Evolutionary conservation across 495 filamentous ascomycete genomes (phyloP).

Genomic region (Chaetomium fimeti): DNA sequence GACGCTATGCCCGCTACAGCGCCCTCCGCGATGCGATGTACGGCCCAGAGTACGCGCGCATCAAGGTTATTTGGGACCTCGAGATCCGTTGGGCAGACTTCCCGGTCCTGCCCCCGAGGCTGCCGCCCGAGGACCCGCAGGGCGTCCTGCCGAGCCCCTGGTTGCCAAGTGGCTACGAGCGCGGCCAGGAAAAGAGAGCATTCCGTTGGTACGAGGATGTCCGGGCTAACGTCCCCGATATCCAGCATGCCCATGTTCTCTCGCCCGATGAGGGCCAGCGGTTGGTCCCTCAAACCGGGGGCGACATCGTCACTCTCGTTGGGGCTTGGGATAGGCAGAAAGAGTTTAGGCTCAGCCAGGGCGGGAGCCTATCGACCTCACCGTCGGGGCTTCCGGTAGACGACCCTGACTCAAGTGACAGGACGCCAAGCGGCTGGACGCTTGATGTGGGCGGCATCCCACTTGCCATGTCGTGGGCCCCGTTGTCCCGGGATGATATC

Average conservation of each 20-base stretch:
- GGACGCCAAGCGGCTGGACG: constrained; percentile 40
- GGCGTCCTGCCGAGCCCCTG: constrained; percentile 43
- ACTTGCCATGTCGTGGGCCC: constrained; percentile 47
- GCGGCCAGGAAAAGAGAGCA: constrained; percentile 31
- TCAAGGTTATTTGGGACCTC: constrained; percentile 42
- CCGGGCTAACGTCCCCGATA: constrained; percentile 18
- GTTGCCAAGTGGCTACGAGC: constrained; percentile 38
- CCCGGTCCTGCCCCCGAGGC: constrained; percentile 41
- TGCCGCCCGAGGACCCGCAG: constrained; percentile 26
- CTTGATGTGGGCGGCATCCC: constrained; percentile 48
- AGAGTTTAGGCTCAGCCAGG: constrained; percentile 36
- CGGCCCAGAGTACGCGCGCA: constrained; percentile 41
- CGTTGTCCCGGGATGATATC: constrained; percentile 29
- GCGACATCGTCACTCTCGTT: constrained; percentile 36
- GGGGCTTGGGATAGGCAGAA: constrained; percentile 42
- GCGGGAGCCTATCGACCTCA: constrained; percentile 33
- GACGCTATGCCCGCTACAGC: constrained; percentile 45
- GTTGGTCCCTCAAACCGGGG: constrained; percentile 36
- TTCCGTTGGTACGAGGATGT: constrained; percentile 36
- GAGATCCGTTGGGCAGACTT: constrained; percentile 42
- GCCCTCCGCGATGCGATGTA: constrained; percentile 47
- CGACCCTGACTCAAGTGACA: constrained; percentile 24
- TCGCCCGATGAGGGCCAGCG: constrained; percentile 24
- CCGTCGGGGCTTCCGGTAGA: constrained; percentile 21
- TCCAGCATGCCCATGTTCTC: constrained; percentile 32